Evolutionary conservation across 2,329 filamentous ascomycete species (phyloP).

Genomic region (Knoxdaviesia proteae): DNA sequence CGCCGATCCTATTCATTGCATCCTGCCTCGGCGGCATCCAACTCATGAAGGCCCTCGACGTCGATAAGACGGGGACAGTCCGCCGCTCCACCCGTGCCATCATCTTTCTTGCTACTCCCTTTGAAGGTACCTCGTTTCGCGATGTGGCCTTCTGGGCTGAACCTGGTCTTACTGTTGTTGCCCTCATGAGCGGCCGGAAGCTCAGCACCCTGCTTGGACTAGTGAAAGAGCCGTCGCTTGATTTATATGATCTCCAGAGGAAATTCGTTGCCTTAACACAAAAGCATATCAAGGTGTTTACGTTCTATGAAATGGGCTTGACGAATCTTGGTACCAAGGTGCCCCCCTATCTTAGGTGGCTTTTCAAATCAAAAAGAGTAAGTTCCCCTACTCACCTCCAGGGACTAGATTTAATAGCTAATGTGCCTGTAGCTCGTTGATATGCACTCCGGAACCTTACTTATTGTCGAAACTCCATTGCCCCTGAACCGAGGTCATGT

Average conservation of each 20-base stretch:
- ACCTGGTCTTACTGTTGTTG: constrained; percentile 4
- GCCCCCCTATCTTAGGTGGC: constrained; percentile 5
- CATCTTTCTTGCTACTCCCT: constrained; percentile 12
- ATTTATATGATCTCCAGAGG: constrained; percentile 7
- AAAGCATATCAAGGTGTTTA: constrained; percentile 4
- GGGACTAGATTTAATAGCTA: not conserved
- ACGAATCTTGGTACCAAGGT: constrained; percentile 7
- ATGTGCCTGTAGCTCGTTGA: constrained; percentile 8
- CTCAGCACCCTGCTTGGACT: constrained; percentile 6
- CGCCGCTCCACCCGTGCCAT: constrained; percentile 7
- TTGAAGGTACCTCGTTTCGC: constrained; percentile 10
- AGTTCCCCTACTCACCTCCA: not conserved
- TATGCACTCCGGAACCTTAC: constrained; percentile 7
- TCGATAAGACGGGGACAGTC: constrained; percentile 4
- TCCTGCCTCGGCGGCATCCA: constrained; percentile 15
- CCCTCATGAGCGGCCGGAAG: constrained; percentile 3
- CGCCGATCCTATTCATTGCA: constrained; percentile 12
- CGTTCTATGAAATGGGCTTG: constrained; percentile 8
- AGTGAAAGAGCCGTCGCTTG: constrained; percentile 5
- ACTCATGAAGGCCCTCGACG: constrained; percentile 10
- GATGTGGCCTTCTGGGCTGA: constrained; percentile 8
- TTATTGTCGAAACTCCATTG: constrained; percentile 8
- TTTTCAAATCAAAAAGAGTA: constrained; percentile 5
- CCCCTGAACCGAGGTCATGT: constrained; percentile 7
- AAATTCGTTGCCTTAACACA: constrained; percentile 7